phyloP scores from a whole-genome alignment of 495 filamentous ascomycete genomes.

The Hyaloscypha bicolor region DNA sequence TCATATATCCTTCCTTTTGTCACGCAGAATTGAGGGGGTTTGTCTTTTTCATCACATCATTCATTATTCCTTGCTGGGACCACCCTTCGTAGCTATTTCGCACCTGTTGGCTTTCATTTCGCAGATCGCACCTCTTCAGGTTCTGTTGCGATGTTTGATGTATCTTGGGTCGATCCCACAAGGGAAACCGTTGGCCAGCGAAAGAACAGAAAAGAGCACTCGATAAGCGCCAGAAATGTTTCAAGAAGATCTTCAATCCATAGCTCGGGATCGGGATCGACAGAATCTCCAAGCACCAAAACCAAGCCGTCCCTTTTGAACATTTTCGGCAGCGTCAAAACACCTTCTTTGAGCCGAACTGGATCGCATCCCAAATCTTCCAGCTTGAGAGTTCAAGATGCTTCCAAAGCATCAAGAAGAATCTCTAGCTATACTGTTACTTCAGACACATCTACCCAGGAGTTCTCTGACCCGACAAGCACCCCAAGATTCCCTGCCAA shows the following conservation, averaged over 20 bases:
- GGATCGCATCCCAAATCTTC: constrained; percentile 8
- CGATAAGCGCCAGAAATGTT: not conserved
- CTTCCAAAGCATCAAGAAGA: constrained; percentile 9
- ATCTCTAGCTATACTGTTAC: constrained; percentile 23
- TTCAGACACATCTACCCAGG: constrained; percentile 18
- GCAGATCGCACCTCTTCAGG: not conserved
- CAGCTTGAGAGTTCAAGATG: not conserved
- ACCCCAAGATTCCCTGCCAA: not conserved
- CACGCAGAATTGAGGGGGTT: not conserved
- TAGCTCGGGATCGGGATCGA: constrained; percentile 21
- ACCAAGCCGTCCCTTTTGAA: constrained; percentile 18
- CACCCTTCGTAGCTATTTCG: not conserved
- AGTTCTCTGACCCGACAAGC: not conserved
- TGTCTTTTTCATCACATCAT: not conserved
- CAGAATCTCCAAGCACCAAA: constrained; percentile 13
- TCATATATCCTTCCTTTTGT: constrained; percentile 5
- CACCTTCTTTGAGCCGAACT: not conserved
- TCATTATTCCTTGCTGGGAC: not conserved
- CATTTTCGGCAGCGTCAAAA: constrained; percentile 18
- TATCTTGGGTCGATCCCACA: constrained; percentile 50
- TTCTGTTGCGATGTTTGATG: constrained; percentile 48
- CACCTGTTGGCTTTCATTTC: not conserved
- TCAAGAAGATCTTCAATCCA: constrained; percentile 28
- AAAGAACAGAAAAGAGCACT: constrained; percentile 27
- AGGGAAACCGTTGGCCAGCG: constrained; percentile 47